Base-by-base conservation (phyloP, 2,329 filamentous ascomycete genomes). In the Calonectria hawksworthii region DNA sequence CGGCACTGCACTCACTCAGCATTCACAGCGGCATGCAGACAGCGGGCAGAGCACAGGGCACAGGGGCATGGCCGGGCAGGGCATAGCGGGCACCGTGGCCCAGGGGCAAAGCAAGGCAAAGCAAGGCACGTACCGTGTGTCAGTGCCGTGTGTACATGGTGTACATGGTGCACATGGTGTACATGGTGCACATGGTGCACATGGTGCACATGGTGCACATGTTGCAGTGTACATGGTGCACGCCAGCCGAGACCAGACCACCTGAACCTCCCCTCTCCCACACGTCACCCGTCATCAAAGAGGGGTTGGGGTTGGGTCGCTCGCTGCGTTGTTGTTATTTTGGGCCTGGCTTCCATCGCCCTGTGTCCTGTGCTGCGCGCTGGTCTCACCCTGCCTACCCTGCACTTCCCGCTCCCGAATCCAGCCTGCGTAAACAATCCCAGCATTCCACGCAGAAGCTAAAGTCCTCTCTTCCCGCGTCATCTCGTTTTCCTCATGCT, bases 251-350 rank as follows among this genome's bases (percentile, higher is more conserved):
- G 44, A 52, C 66, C 51, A 68, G 66, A 68, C 66, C 51, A 59
- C 41, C 38, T 65, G 30, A 47, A 50, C 34, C 21, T n/a, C 56
- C 11, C 11, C 34, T 38, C 56, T 38, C 61, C 59, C 72, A 61
- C 72, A 74, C 72, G 72, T 74, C 72, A 74, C 67, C 54, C 23
- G n/a, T 32, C 52, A 50, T 38, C 30, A 70, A 70, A 41, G 59
- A 65, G 59, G 59, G 68, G 68, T 70, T 32, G 30, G 30, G 30
- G 30, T 32, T 47, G 36, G 56, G 56, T 61, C 11, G 56, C 32
- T 54, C 26, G 28, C 26, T 54, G 51, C 10, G 21, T 38, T 52
- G 56, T 63, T 69, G 68, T 70, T 54, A 70, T 70, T 70, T 68
- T 54, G 44, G 47, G 47, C 28, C 23, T 65, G 10, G 2, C 38